A percentile compares a stretch with the other conserved stretches of the same genome.
Conservation (phyloP, 169 alveolate genomes). For the Prorocentrum cordatum region DNA sequence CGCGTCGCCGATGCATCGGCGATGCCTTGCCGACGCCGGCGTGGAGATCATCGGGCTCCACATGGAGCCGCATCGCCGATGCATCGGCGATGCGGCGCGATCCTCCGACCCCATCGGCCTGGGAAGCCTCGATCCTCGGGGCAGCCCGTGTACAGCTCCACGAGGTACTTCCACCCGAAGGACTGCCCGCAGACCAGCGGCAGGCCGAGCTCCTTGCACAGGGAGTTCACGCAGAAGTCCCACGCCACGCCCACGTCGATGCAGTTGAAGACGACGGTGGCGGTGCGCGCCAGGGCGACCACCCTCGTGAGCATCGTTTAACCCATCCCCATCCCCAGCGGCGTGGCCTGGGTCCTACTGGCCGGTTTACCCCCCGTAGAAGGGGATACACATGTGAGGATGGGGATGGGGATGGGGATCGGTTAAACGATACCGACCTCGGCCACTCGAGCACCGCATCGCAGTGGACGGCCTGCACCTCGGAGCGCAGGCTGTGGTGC, state of each 20-base stretch:
- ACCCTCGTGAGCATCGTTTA: too few species aligned
- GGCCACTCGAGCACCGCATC: conserved; percentile 36
- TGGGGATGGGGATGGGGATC: too few species aligned
- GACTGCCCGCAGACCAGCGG: conserved; percentile 46
- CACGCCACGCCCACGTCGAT: conserved; percentile 53
- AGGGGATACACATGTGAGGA: too few species aligned
- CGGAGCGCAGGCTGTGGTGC: conserved; percentile 41
- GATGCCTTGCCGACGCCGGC: too few species aligned
- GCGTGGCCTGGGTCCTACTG: neutral
- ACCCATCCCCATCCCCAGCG: too few species aligned
- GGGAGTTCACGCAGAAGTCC: conserved; percentile 66
- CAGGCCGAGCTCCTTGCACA: conserved; percentile 38
- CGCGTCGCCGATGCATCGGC: too few species aligned
- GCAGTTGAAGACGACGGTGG: conserved; percentile 42
- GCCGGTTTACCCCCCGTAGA: neutral
- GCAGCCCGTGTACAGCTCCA: neutral
- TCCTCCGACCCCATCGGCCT: neutral
- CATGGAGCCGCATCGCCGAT: too few species aligned
- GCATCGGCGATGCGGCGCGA: neutral
- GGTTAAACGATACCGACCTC: too few species aligned
- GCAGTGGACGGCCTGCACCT: conserved; percentile 19
- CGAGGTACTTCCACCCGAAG: conserved; percentile 29
- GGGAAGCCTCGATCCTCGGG: neutral
- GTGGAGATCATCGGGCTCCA: too few species aligned
- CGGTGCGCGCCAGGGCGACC: conserved; percentile 36